Evolutionary conservation across 768 basidiomycete species (phyloP), one percentile per base, ranked within the genome.

Genomic region (Fomitopsis pulvina): DNA sequence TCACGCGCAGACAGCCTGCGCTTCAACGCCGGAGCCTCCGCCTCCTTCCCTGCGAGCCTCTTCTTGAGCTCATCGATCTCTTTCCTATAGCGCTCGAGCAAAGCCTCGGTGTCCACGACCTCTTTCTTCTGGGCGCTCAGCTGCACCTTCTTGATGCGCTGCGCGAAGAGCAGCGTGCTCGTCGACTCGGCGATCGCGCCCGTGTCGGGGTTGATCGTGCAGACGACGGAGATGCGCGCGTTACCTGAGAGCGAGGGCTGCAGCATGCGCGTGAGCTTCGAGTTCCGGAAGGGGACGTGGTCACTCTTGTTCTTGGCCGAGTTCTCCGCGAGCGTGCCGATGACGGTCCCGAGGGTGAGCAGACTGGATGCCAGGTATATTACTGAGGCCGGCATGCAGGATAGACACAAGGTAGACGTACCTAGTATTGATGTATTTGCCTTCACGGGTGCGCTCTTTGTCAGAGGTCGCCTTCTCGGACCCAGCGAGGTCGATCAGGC

Each of bases 391-490:
- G 20, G n/a, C 22, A 10, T 3, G 5, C 27, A 7, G 18, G 8
- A 21, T 21, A 21, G 37, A 50, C 39, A 32, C 37, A 28, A 28
- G 7, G 24, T 30, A 42, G 39, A 16, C 22, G 8, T 22, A 83
- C 85, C 85, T 87, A 3, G 87, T 90, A 60, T 99, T 99, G 69
- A 98, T 99, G 62, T 93, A 95, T 62, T 88, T 91, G 11, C 95
- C 96, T 66, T 99, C 96, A 40, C 87, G 78, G n/a, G 92, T 92
- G 40, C 96, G 74, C 51, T 97, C 93, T 64, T 94, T 95, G 66
- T 94, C 92, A 1, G 87, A 89, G 0, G 94, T 97, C 0, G 94
- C 95, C 63, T 86, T 92, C 64, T 99, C 96, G 0, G 92, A 95
- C 3, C 96, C 96, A 44, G 96, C 96, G 10, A 99, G 74, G 74